Evolutionary conservation across 345 rosid species (phyloP).

Genomic region (Carallia brachiata): DNA sequence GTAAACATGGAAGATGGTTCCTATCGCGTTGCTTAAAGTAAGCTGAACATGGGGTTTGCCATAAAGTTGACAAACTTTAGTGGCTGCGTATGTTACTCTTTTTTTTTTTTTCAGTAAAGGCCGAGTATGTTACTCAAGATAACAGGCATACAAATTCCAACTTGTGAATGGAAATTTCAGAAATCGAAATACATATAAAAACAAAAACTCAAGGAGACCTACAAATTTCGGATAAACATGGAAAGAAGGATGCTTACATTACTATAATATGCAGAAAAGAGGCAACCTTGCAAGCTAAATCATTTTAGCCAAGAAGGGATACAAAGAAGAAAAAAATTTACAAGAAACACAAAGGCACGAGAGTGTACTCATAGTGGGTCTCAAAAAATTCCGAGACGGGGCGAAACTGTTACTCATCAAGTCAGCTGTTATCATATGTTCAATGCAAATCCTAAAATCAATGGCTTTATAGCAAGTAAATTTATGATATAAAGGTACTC

Average conservation of each 20-base stretch:
- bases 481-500: conserved; percentile 41
- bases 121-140: no score
- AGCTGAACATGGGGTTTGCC: no score
- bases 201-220: not conserved
- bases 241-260: not conserved
- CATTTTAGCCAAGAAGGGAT: conserved; percentile 14
- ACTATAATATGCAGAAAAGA: conserved; percentile 5
- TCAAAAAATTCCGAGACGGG: conserved; percentile 13
- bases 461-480: not conserved
- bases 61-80: no score
- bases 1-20: no score
- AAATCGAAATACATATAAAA: no score
- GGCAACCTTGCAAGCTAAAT: conserved; percentile 7
- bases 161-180: no score
- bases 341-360: not conserved
- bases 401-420: conserved; percentile 2
- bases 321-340: not conserved
- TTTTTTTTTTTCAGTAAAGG: no score
- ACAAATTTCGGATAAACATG: not conserved
- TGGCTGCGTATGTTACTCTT: no score
- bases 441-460: conserved; percentile 16
- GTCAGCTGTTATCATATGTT: not conserved
- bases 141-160: no score
- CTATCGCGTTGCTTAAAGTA: no score
- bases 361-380: conserved; percentile 11